Base-by-base conservation (phyloP, 2,329 filamentous ascomycete genomes). In the Nectriaceae sp. region DNA sequence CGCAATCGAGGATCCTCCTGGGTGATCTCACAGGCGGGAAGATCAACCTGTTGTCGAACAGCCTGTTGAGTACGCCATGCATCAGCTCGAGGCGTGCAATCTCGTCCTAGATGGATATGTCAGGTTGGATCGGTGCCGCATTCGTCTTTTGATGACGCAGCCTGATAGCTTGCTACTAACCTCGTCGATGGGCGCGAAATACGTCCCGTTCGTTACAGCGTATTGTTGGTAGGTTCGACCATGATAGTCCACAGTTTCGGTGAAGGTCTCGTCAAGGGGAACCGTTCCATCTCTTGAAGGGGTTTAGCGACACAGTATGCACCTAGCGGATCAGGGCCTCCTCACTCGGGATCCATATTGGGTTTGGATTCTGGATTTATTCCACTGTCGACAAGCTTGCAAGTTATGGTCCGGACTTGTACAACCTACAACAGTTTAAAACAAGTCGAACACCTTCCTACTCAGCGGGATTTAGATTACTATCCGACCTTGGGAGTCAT, bases 141-240 rank as follows among this genome's bases (percentile, higher is more conserved):
- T 8, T 31, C 10, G 26, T 31, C 26, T 31, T 15, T 15, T 8
- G 15, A 15, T 10, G 15, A 31, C 26, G 10, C 8, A 31, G 26
- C 26, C 26, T n/a, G n/a, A n/a, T n/a, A n/a, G n/a, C n/a, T n/a
- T n/a, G 24, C 22, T 36, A 59, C 70, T 59, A 75, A 89, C 88
- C 75, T 89, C 85, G 63, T 90, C 88, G 48, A 88, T 75, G 8
- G 88, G 88, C 39, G 75, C 80, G 58, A 88, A 85, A 64, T 88
- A 88, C 53, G 82, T 78, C 29, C 74, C 75, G 56, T 86, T 82
- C 22, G 84, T 77, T 44, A 90, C 66, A 18, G 87, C 79, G 70
- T 85, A 84, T 62, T 78, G 77, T 56, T 90, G 87, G 65, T 83
- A 90, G 40, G 78, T 75, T 63, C 88, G 78, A 51, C 83, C 83